These are phyloP conservation scores for Choiromyces venosus DNA, from an alignment of 495 filamentous ascomycete genomes.

Conservation along the genomic window DNA sequence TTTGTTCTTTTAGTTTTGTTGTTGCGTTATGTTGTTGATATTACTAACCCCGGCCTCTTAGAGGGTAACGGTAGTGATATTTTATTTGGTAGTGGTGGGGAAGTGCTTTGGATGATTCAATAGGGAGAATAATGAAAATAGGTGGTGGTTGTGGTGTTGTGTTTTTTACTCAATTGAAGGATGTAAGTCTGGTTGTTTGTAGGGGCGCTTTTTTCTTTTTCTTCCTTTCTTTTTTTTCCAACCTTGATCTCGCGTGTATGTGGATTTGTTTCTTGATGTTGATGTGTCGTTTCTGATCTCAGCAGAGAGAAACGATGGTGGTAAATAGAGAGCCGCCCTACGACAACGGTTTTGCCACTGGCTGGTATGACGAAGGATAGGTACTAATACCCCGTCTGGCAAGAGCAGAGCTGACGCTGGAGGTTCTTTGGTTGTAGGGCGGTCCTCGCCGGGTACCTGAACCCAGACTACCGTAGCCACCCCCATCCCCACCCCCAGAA, in stretches of 20 bases:
- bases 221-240: not conserved
- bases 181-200: not conserved
- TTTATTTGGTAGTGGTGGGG: not conserved
- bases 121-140: not conserved
- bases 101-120: not conserved
- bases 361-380: not conserved
- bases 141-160: not conserved
- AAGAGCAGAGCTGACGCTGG: not conserved
- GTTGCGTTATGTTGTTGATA: not conserved
- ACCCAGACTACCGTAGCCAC: not conserved
- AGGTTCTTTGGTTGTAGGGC: not conserved
- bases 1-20: too few species aligned
- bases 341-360: not conserved
- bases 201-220: not conserved
- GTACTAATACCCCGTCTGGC: not conserved
- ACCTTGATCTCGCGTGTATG: not conserved
- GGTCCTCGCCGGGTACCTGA: conserved; percentile 3
- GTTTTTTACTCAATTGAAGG: conserved; percentile 4
- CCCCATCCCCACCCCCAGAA: not conserved
- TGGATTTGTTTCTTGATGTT: not conserved
- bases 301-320: not conserved
- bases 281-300: not conserved
- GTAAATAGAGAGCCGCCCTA: not conserved
- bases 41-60: not conserved
- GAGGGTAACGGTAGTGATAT: not conserved